Base-by-base conservation (phyloP, 805 yeast species). In the Kodamaea fukazawae region DNA sequence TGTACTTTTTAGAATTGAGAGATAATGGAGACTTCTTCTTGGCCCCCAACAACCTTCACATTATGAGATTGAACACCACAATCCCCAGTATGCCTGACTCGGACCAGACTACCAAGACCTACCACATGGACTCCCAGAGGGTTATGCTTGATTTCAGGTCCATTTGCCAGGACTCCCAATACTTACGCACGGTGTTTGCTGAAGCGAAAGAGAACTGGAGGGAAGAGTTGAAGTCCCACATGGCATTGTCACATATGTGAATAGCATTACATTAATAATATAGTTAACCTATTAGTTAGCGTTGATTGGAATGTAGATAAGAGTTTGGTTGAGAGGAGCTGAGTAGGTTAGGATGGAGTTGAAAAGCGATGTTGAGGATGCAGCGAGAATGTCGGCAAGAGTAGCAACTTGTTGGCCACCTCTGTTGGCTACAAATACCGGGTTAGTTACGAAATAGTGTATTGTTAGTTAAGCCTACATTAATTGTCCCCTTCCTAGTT, bases 11-110 rank as follows among this genome's bases (percentile, higher is more conserved):
- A 1, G 97, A 91, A 60, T 70, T 91, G 23, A 70, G 90, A 48
- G 86, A 79, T 29, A 81, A 79, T 48, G 93, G 95, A 15, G 83
- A 79, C 38, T 73, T 88, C 46, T 81, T 85, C 50, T 63, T 90
- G 54, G 95, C 95, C 1, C 95, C 96, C 2, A 90, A 90, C 54
- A 86, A 89, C 54, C 75, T 86, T 18, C 91, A 87, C 54, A 75
- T 89, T 29, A 78, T 91, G 1, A 71, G 96, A 42, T 76, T 81
- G 11, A 81, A 83, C 49, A 73, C 81, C 25, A 30, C 30, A 4
- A 49, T 50, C 13, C 46, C 45, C 10, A 38, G 60, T 20, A 43
- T 51, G 8, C 48, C 62, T 11, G 75, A 66, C 29, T 53, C 48
- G 32, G 62, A 55, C 22, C 39, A 29, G 31, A 37, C 41, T 9